Base-by-base conservation (phyloP, 2,329 filamentous ascomycete genomes). In the Juglanconis juglandina region DNA sequence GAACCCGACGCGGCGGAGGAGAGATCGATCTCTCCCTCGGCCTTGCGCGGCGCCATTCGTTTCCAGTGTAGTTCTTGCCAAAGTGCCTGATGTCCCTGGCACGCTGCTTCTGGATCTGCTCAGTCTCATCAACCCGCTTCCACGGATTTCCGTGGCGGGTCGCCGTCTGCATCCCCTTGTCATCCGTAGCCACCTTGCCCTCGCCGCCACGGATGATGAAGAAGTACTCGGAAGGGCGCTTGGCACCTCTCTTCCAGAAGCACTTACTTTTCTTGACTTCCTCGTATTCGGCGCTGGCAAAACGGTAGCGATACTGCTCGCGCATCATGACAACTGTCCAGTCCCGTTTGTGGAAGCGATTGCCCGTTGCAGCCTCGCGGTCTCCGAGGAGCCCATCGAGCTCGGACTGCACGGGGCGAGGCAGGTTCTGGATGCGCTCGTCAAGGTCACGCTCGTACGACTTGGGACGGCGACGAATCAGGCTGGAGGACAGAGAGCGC, bases 371-470 rank as follows among this genome's bases (percentile, higher is more conserved):
- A 3, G 47, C 56, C 8, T 62, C 65, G 11, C 67, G 60, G 37
- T 67, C 63, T 5, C 56, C 41, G 7, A 71, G 68, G 11, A 71
- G 62, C 4, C 49, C 49, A n/a, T 56, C 61, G 5, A 70, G 60
- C 33, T 64, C 61, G 2, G 51, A 61, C 53, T 68, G 62, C 7
- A 70, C 53, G 0, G 50, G 10, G 2, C 30, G 4, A 4, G 68
- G 67, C 1, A 68, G 58, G 34, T 58, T 65, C 13, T 53, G 59
- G 55, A 70, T 68, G 44, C 65, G 62, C 44, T 59, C 59, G 33
- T 71, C 66, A 37, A 71, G 62, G 17, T 68, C 50, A 32, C 68
- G 60, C 54, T 71, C 69, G 44, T 71, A 71, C 11, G 67, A 65
- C 52, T 63, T 66, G 44, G 60, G 56, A 33, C 48, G 62, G 24